Base-by-base conservation (phyloP, 225 moss, liverwort and hornwort species). In the Takakia lepidozioides region DNA sequence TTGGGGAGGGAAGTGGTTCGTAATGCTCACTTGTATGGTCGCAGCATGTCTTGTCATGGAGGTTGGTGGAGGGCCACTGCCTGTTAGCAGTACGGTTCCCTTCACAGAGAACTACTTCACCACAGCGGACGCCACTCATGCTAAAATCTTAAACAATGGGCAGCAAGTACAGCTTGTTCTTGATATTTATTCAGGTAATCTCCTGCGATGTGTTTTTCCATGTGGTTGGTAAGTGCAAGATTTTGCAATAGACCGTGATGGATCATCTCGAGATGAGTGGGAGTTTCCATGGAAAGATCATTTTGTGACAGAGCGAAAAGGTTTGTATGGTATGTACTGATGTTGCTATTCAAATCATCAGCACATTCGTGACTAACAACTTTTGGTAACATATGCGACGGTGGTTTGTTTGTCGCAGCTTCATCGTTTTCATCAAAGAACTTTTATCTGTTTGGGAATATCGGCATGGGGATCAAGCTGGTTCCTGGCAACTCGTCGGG, bases 391-490 rank as follows among this genome's bases (percentile, higher is more conserved):
- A 1, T 1, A 4, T 19, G 40, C 15, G 3, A 7, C 24, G 8
- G 4, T 0, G 19, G 11, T 19, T 26, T 27, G 11, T 5, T 5
- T 42, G 15, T 30, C 20, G 53, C 71, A 76, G 76, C 76, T 57
- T 67, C 76, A 51, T 71, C 76, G 39, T 76, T 76, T 50, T 71
- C 71, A 19, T 76, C 76, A 27, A 76, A 71, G 22, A 32, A 57
- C 41, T 52, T 27, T 5, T 76, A 61, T 28, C 53, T 76, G 29
- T 76, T 60, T 39, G 76, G 76, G n/a, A 71, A 71, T 44, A 71
- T 76, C 54, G 71, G 71, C 14, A 76, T 76, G 60, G 76, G 76
- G 28, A 71, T 76, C 57, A 76, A 76, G 55, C 49, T 76, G 48
- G 63, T 54, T 48, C 13, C 45, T 10, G 71, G 76, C 27, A 71